These are phyloP conservation scores for Thelonectria discophora DNA, from an alignment of 2,329 filamentous ascomycete species.

Conservation along the genomic window DNA sequence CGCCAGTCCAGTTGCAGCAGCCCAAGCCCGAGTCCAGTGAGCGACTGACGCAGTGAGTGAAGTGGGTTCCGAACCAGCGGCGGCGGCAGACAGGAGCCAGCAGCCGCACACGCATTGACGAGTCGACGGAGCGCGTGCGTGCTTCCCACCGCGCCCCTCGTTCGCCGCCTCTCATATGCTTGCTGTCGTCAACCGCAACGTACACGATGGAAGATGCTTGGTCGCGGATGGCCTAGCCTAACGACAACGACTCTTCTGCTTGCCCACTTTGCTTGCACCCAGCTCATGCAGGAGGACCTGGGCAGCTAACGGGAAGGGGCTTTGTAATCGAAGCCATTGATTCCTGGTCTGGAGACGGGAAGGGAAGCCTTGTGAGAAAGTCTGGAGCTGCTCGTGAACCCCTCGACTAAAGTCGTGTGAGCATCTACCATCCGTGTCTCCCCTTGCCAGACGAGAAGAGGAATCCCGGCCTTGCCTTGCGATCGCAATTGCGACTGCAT, in stretches of 20 bases:
- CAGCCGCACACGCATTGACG: conserved; percentile 21
- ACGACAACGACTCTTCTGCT: conserved; percentile 15
- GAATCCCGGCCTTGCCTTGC: background rate
- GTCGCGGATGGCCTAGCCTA: conserved; percentile 21
- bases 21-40: background rate
- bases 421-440: conserved; percentile 13
- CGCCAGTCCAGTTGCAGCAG: background rate
- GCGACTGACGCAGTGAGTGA: background rate
- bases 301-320: conserved; percentile 11
- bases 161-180: conserved; percentile 14
- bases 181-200: conserved; percentile 16
- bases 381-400: conserved; percentile 17
- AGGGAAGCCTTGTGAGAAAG: conserved; percentile 12
- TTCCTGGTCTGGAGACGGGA: conserved; percentile 5
- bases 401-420: conserved; percentile 21
- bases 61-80: background rate
- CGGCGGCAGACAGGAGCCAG: background rate
- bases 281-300: conserved; percentile 1
- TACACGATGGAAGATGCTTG: conserved; percentile 29
- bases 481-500: conserved; percentile 12
- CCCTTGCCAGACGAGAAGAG: conserved; percentile 7
- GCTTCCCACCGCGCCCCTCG: conserved; percentile 21
- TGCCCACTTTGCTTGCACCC: conserved; percentile 8
- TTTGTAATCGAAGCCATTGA: conserved; percentile 21
- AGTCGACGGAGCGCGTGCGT: conserved; percentile 18